Percentiles rank a stretch among this genome's conserved stretches.
These are phyloP conservation scores for Barnettozyma siamensis DNA, from an alignment of 805 yeast genomes.

Conservation along the genomic window DNA sequence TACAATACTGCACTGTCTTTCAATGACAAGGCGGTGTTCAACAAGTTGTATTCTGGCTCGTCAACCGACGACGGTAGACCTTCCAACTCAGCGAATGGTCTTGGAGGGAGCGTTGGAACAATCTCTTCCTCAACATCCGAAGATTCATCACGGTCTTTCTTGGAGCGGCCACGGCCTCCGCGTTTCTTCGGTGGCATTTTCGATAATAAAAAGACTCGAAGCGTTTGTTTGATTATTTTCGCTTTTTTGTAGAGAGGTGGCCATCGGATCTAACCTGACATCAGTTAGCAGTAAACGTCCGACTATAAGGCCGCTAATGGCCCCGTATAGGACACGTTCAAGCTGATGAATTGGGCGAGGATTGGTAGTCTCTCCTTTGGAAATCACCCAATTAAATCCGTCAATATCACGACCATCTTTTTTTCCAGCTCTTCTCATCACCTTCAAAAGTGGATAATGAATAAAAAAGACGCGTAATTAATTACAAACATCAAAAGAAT, in stretches of 20 bases:
- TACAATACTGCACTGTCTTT: conserved; percentile 71
- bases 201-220: neutral
- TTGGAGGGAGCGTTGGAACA: conserved; percentile 24
- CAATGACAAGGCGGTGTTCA: conserved; percentile 61
- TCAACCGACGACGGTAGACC: conserved; percentile 63
- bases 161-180: conserved; percentile 9
- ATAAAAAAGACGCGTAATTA: neutral
- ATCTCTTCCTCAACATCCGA: conserved; percentile 25
- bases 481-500: neutral
- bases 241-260: neutral
- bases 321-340: too few relatives aligned
- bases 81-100: conserved; percentile 62
- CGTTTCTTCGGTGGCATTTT: conserved; percentile 21
- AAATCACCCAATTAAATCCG: too few relatives aligned
- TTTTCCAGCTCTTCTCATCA: too few relatives aligned
- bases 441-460: too few relatives aligned
- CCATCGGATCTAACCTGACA: too few relatives aligned
- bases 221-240: neutral
- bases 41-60: conserved; percentile 56
- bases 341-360: too few relatives aligned
- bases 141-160: conserved; percentile 18
- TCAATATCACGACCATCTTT: too few relatives aligned
- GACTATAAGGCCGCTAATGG: too few relatives aligned
- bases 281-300: too few relatives aligned
- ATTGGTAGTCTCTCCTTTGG: too few relatives aligned